These are phyloP conservation scores for Notholithocarpus densiflorus DNA, from an alignment of 306 rosid species.

Conservation along the genomic window DNA sequence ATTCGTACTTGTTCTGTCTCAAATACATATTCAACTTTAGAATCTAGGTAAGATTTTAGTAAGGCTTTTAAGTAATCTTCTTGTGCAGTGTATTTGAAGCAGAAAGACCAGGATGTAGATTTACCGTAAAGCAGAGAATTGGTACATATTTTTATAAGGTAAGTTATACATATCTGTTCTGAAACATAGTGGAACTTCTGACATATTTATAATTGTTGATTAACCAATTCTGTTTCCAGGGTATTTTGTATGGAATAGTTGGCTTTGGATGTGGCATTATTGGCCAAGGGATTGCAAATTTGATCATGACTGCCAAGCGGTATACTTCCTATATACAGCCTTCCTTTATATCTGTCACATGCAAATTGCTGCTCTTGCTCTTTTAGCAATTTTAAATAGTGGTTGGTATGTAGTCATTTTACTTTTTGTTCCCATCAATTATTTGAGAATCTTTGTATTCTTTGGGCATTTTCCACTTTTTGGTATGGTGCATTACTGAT, in stretches of 20 bases:
- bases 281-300: constrained; percentile 96
- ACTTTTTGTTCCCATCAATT: neutral
- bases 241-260: constrained; percentile 76
- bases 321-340: constrained; percentile 24
- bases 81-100: constrained; percentile 93
- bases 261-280: constrained; percentile 91
- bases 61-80: neutral
- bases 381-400: neutral
- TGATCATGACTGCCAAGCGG: constrained; percentile 91
- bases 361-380: neutral
- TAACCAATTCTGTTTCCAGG: constrained; percentile 53
- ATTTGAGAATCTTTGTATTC: neutral
- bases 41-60: neutral
- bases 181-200: neutral
- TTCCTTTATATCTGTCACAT: constrained; percentile 9
- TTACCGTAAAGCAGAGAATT: constrained; percentile 60
- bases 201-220: neutral
- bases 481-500: neutral
- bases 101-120: constrained; percentile 81
- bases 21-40: neutral
- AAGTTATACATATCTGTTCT: neutral
- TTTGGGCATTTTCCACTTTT: neutral
- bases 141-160: constrained; percentile 87
- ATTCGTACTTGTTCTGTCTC: neutral
- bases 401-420: neutral